Evolutionary conservation across 169 alveolate genomes (phyloP).

Genomic region (Plasmodium inui): DNA sequence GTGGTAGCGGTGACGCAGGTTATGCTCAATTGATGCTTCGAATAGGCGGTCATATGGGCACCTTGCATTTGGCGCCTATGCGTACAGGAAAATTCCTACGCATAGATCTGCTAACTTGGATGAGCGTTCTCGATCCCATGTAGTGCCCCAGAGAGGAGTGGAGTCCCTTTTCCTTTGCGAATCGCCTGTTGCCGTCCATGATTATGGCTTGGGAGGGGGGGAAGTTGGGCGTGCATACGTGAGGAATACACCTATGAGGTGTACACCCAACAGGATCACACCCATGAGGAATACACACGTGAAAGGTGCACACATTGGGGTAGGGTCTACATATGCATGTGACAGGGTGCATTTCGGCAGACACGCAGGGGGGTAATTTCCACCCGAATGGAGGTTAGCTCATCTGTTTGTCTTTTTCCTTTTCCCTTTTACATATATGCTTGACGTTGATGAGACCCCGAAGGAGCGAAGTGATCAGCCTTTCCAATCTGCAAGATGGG

Average conservation of each 20-base stretch:
- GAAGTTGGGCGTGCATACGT: background rate
- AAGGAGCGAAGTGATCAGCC: constrained; percentile 44
- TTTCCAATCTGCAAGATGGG: constrained; percentile 50
- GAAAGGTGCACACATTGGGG: background rate
- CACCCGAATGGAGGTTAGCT: background rate
- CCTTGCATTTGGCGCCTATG: background rate
- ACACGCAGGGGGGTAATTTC: background rate
- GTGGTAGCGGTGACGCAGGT: background rate
- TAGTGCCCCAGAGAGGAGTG: constrained; percentile 82
- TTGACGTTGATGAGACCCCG: constrained; percentile 37
- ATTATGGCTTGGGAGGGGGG: constrained; percentile 87
- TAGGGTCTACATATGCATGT: background rate
- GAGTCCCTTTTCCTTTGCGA: constrained; percentile 82
- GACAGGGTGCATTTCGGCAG: background rate
- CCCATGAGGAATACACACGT: too few species aligned
- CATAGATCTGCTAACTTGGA: constrained; percentile 44
- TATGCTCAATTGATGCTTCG: background rate
- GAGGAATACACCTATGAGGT: too few species aligned
- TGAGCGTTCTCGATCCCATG: constrained; percentile 79
- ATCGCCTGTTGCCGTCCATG: constrained; percentile 94
- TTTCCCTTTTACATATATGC: constrained; percentile 69
- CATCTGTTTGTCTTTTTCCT: constrained; percentile 20
- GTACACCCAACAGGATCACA: too few species aligned
- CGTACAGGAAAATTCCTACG: background rate
- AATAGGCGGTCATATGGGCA: background rate